Base-by-base conservation (phyloP, 1,139 yeast species). In the Casaregolazyma lundiana region DNA sequence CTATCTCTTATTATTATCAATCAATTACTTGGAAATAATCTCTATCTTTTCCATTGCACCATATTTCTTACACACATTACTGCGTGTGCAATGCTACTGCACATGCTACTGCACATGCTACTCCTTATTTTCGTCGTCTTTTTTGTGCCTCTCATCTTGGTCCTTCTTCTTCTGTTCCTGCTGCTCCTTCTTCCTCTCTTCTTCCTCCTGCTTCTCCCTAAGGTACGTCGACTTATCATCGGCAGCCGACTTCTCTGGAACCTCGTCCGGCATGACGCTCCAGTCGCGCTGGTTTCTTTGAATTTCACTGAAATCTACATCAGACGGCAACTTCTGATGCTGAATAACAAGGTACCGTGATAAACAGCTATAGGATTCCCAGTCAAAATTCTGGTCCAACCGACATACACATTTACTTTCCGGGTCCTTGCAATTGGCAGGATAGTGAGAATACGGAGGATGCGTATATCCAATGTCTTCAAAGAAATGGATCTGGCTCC, bases 361-460 rank as follows among this genome's bases (percentile, higher is more conserved):
- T 36, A 90, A 81, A 72, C 97, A 90, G 13, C 95, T 84, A 69
- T 84, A 89, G 34, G 82, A 85, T 61, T 78, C 77, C 87, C 90
- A 89, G 43, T 95, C 84, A 68, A 89, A 84, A 67, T 86, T 95
- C 17, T 81, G 57, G 4, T 61, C 53, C 4, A 80, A 78, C 53
- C 74, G 62, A 61, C 81, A 78, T 34, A 69, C 69, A 66, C 83
- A 78, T 57, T 67, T 53, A 16, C 53, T 38, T 29, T 52, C 49
- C 30, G 50, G 44, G 24, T 54, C 57, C 4, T 29, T 35, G 81
- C 95, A 94, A 83, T 45, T 49, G 22, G 47, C 38, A 1, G 67
- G 67, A 43, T 66, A 63, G 49, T 62, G 62, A n/a, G 56, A 53
- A 50, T 58, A 61, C 6, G 87, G 88, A 54, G 78, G 82, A 61